phyloP scores from a whole-genome alignment of 176 grass and related monocot species.

The Hordeum marinum region DNA sequence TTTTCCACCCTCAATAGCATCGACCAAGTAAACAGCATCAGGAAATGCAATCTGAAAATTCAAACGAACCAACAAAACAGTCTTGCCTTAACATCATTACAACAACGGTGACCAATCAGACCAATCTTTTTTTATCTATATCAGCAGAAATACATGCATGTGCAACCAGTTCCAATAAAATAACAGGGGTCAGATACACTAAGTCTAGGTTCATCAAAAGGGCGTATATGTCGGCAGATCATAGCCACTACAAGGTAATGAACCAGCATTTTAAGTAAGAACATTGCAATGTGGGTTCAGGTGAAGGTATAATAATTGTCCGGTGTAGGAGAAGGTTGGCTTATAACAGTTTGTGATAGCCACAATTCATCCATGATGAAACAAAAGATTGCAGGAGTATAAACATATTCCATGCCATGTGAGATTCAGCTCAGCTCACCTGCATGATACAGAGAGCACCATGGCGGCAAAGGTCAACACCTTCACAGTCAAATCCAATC shows the following conservation, averaged over 20 bases:
- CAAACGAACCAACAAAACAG: slow-evolving; percentile 17
- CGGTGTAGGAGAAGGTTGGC: too few species aligned
- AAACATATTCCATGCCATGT: too few species aligned
- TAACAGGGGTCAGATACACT: neutral
- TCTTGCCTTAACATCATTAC: neutral
- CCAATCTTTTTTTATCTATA: slow-evolving; percentile 15
- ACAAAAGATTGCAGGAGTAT: too few species aligned
- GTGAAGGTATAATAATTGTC: too few species aligned
- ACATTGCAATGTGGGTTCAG: too few species aligned
- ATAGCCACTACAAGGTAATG: too few species aligned
- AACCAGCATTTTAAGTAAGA: too few species aligned
- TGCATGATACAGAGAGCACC: slow-evolving; percentile 96
- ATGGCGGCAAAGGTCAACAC: slow-evolving; percentile 86
- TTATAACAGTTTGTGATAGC: too few species aligned
- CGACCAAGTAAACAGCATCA: slow-evolving; percentile 86
- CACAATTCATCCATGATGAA: too few species aligned
- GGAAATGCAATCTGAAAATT: slow-evolving; percentile 73
- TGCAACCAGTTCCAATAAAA: neutral
- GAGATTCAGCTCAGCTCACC: slow-evolving; percentile 45
- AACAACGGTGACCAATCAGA: neutral
- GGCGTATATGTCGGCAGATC: too few species aligned
- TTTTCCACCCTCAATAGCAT: slow-evolving; percentile 78
- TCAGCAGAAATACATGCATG: slow-evolving; percentile 5
- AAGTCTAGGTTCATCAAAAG: too few species aligned
- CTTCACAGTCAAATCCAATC: slow-evolving; percentile 93